Evolutionary conservation across 2,329 filamentous ascomycete species (phyloP).

Genomic region (Neofusicoccum laricinum): DNA sequence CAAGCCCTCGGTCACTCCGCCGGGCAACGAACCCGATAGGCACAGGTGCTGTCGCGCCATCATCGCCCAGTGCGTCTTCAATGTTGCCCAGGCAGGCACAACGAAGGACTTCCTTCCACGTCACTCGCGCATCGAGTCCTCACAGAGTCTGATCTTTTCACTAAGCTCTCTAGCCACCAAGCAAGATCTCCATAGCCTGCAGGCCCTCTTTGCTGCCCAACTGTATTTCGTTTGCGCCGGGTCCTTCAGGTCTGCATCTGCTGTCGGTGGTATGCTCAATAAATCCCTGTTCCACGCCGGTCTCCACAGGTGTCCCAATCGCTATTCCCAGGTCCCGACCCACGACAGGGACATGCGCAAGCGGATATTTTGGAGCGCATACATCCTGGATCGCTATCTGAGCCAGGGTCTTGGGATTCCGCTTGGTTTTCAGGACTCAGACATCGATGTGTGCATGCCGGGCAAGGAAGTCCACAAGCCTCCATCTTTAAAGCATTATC

Average conservation of each 20-base stretch:
- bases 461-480: slow-evolving; percentile 46
- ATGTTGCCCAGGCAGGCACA: slow-evolving; percentile 12
- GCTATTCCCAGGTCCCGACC: slow-evolving; percentile 50
- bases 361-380: slow-evolving; percentile 58
- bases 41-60: slow-evolving; percentile 13
- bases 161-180: slow-evolving; percentile 15
- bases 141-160: slow-evolving; percentile 13
- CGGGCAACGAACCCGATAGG: slow-evolving; percentile 9
- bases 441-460: slow-evolving; percentile 58
- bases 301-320: slow-evolving; percentile 56
- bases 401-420: slow-evolving; percentile 57
- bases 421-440: slow-evolving; percentile 55
- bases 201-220: slow-evolving; percentile 54
- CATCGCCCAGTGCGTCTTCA: slow-evolving; percentile 15
- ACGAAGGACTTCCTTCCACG: slow-evolving; percentile 1
- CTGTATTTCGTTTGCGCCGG: slow-evolving; percentile 57
- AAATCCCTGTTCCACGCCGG: slow-evolving; percentile 57
- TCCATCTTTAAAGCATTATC: slow-evolving; percentile 18
- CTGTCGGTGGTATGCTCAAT: slow-evolving; percentile 54
- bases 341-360: slow-evolving; percentile 49
- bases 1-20: not conserved
- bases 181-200: slow-evolving; percentile 24
- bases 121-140: slow-evolving; percentile 15
- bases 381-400: slow-evolving; percentile 54
- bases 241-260: slow-evolving; percentile 56